These are phyloP conservation scores for Phytophthora citrophthora DNA, from an alignment of 352 stramenopile species.

Conservation along the genomic window DNA sequence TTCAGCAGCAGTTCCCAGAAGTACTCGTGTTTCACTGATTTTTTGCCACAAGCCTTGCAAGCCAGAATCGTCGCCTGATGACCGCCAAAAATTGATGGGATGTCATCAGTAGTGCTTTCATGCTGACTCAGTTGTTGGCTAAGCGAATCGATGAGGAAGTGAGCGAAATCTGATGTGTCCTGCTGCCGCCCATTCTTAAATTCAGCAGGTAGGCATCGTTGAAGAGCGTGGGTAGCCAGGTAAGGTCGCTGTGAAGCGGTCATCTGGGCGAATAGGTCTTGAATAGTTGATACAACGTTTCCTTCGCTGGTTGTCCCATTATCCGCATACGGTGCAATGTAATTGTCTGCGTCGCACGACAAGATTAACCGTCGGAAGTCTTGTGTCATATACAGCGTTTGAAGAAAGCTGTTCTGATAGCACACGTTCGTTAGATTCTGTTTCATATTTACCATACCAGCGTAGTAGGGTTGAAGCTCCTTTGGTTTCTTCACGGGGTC, in stretches of 20 bases:
- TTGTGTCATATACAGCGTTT: constrained; percentile 89
- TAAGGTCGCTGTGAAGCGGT: constrained; percentile 72
- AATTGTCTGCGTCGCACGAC: constrained; percentile 53
- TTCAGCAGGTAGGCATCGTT: constrained; percentile 70
- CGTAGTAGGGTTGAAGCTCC: constrained; percentile 75
- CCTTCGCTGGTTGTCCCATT: constrained; percentile 28
- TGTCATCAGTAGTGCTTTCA: constrained; percentile 57
- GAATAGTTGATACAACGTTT: constrained; percentile 66
- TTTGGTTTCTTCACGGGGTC: constrained; percentile 45
- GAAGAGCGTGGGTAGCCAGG: constrained; percentile 70
- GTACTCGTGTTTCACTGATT: constrained; percentile 85
- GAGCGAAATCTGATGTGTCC: constrained; percentile 88
- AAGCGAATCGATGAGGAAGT: constrained; percentile 86
- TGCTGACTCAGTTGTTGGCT: constrained; percentile 76
- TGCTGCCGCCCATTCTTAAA: constrained; percentile 87
- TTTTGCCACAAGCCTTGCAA: constrained; percentile 85
- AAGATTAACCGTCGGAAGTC: constrained; percentile 81
- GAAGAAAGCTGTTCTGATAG: constrained; percentile 92
- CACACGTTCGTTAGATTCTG: constrained; percentile 91
- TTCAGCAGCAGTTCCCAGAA: constrained; percentile 91
- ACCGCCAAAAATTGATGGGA: constrained; percentile 80
- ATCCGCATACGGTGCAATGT: constrained; percentile 37
- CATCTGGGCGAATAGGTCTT: constrained; percentile 79
- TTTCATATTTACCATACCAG: constrained; percentile 90
- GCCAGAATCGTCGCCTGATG: constrained; percentile 82